Evolutionary conservation across 768 basidiomycete genomes (phyloP), one percentile per base, ranked within the genome.

Genomic region (Lentinula raphanica): DNA sequence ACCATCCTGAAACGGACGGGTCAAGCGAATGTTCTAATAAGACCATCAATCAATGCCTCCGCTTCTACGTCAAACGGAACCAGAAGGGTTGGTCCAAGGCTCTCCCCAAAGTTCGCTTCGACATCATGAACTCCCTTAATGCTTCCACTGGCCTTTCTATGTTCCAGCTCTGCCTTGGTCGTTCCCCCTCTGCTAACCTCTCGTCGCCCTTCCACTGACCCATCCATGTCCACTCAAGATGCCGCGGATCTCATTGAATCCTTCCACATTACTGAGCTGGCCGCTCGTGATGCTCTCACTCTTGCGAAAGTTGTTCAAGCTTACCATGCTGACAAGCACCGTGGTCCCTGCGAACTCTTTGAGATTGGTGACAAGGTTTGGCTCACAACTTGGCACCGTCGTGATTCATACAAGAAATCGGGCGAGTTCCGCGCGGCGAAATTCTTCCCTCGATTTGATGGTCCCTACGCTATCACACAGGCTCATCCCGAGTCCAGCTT

Each of bases 1-100:
- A 65, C 46, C 74, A 76, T 25, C 72, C 72, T 0, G 65, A 76
- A 45, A 74, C 69, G 0, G 69, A 76, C 38, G 67, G 72, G 0
- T 25, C 64, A 0, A 70, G 64, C 21, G 66, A 76, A 60, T 54
- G 60, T 0, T 64, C 66, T 1, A 71, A 40, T 49, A 35, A 32
- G 32, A 32, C 32, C 12, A 12, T 32, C 32, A 32, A 32, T 32
- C 32, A 32, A 12, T 7, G 8, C 32, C 27, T 44, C 66, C 58
- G 59, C 29, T 72, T 59, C 42, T 60, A 64, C 62, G 65, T 69
- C 13, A 58, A 66, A 7, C 19, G 59, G 1, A 63, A 66, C 23
- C 66, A 72, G 29, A 60, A 36, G 1, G 70, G 67, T 0, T 70
- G 69, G 69, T 56, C 62, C 0, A 5, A 21, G 0, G 56, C 60